Conservation (phyloP, 2,329 filamentous ascomycete genomes). For the Trichoderma asperellum region DNA sequence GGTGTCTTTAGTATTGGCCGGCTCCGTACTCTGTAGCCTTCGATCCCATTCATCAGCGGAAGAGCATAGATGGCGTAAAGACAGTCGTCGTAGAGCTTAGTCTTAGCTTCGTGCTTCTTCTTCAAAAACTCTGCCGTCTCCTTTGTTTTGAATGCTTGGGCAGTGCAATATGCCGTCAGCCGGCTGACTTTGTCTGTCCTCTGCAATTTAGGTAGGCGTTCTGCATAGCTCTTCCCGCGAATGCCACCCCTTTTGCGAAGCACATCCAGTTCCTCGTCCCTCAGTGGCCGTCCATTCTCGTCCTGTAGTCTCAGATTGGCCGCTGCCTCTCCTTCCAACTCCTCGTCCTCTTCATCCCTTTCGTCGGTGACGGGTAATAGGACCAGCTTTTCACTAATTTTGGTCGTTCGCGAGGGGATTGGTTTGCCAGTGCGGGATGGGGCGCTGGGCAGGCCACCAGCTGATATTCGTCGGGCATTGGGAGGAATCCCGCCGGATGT, state of each 20-base stretch:
- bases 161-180: slow-evolving; percentile 94
- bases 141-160: slow-evolving; percentile 88
- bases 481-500: slow-evolving; percentile 30
- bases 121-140: slow-evolving; percentile 87
- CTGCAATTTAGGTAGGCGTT: slow-evolving; percentile 85
- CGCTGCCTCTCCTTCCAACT: slow-evolving; percentile 52
- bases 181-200: slow-evolving; percentile 85
- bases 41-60: slow-evolving; percentile 80
- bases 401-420: slow-evolving; percentile 84
- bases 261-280: slow-evolving; percentile 69
- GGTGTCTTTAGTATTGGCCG: slow-evolving; percentile 91
- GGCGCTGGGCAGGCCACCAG: slow-evolving; percentile 47
- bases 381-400: slow-evolving; percentile 96
- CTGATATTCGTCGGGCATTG: slow-evolving; percentile 37
- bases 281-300: slow-evolving; percentile 66
- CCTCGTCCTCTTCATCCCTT: slow-evolving; percentile 64
- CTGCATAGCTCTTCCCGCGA: slow-evolving; percentile 86
- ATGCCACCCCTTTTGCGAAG: slow-evolving; percentile 64
- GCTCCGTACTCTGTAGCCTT: slow-evolving; percentile 86
- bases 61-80: slow-evolving; percentile 94
- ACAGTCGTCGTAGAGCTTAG: slow-evolving; percentile 97
- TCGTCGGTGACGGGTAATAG: slow-evolving; percentile 80
- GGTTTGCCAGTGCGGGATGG: slow-evolving; percentile 56
- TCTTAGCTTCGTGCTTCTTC: slow-evolving; percentile 84
- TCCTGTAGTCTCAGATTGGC: slow-evolving; percentile 49